Base-by-base conservation (phyloP, 2,329 filamentous ascomycete species). In the Microsporum canis region DNA sequence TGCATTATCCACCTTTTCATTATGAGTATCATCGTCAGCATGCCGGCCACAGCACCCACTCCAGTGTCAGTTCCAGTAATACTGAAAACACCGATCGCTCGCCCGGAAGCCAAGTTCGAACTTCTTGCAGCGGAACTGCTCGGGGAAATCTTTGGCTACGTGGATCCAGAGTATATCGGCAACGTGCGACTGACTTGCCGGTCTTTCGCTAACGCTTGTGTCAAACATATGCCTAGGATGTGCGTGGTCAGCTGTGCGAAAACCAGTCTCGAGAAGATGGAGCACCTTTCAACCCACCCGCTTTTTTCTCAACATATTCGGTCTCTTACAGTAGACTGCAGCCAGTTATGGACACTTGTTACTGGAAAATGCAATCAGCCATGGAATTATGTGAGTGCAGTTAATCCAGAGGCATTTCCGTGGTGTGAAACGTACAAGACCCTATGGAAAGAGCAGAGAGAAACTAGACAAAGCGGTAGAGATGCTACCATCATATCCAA, bases 171-270 rank as follows among this genome's bases (percentile, higher is more conserved):
- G 3, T 55, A 61, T 33, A 43, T 45, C 17, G 27, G 49, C 17
- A 43, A 33, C 12, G 34, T 59, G 27, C 60, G 60, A 6, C 38
- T 61, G 5, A 55, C 56, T 53, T 61, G 60, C 17, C 58, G 29
- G n/a, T 3, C 17, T 12, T 61, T 61, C 43, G 55, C 60, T 23
- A 58, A 59, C 29, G 60, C 23, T 7, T 58, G 60, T 7, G 36
- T 39, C 8, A 41, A 17, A 53, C 59, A 61, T 34, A 14, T 59
- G 38, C 38, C 34, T 6, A 56, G 12, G 12, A 47, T 45, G 7
- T 61, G 60, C 23, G 57, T 36, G n/a, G 34, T 61, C 23, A 58
- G 41, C 43, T 53, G 53, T 5, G 53, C 41, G 7, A 47, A 51
- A 29, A 27, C 58, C 33, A 29, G 29, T 3, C 14, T 61, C 29